Evolutionary conservation across 257 asterid genomes (phyloP).

Genomic region (Avicennia marina): DNA sequence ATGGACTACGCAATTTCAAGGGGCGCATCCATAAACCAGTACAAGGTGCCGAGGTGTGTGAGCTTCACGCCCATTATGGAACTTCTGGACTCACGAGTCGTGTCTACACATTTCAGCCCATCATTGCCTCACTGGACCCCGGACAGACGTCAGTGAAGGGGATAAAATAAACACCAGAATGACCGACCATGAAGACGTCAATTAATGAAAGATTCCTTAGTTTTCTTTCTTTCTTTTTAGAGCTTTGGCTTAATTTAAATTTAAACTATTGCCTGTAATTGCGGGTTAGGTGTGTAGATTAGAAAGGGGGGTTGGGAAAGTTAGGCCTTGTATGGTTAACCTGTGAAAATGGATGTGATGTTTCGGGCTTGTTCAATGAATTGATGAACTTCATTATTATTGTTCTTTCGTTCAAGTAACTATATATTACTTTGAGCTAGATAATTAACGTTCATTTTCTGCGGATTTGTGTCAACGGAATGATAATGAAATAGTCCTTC

Average conservation of each 20-base stretch:
- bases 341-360: constrained; percentile 44
- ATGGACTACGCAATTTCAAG: constrained; percentile 97
- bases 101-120: constrained; percentile 79
- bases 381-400: too few species aligned
- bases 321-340: constrained; percentile 45
- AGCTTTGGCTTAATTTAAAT: too few species aligned
- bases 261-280: too few species aligned
- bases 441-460: constrained; percentile 13
- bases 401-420: constrained; percentile 36
- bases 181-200: too few species aligned
- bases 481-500: not conserved
- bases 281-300: constrained; percentile 50
- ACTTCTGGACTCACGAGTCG: constrained; percentile 83
- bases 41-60: constrained; percentile 92
- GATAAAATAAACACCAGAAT: constrained; percentile 11
- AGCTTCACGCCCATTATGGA: constrained; percentile 82
- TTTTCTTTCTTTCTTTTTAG: too few species aligned
- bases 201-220: constrained; percentile 36
- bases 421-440: constrained; percentile 10
- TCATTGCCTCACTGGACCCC: constrained; percentile 83
- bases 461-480: not conserved
- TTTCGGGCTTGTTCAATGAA: constrained; percentile 47
- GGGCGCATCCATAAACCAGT: constrained; percentile 94
- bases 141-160: constrained; percentile 47
- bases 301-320: constrained; percentile 42